phyloP scores from a whole-genome alignment of 140 eudicot species.

The Bidens hawaiensis region DNA sequence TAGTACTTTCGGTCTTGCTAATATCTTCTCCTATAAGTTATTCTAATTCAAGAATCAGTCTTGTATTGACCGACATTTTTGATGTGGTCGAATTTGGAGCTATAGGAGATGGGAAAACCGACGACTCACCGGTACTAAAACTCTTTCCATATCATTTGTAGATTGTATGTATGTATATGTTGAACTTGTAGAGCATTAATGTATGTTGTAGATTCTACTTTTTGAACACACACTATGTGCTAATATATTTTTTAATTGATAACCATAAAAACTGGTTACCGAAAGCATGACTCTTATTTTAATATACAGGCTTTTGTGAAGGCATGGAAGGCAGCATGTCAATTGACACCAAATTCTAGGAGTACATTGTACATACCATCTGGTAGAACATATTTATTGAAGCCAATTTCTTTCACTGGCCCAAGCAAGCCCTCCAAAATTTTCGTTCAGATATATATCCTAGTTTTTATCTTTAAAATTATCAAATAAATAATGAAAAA shows the following conservation, averaged over 20 bases:
- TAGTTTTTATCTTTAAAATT: background rate
- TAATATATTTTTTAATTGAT: too few relatives aligned
- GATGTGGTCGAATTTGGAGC: slow-evolving; percentile 46
- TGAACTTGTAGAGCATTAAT: too few relatives aligned
- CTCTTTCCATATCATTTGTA: background rate
- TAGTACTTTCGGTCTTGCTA: slow-evolving; percentile 24
- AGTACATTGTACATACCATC: slow-evolving; percentile 32
- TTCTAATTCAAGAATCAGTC: slow-evolving; percentile 14
- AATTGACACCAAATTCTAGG: background rate
- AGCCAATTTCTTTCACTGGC: slow-evolving; percentile 34
- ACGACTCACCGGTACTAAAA: slow-evolving; percentile 42
- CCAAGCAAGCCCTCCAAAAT: slow-evolving; percentile 44
- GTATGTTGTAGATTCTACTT: background rate
- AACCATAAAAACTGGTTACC: too few relatives aligned
- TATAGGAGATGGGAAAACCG: slow-evolving; percentile 40
- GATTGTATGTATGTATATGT: background rate
- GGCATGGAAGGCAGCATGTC: slow-evolving; percentile 51
- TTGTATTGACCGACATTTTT: slow-evolving; percentile 26
- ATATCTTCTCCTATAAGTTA: slow-evolving; percentile 18
- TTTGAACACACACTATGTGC: background rate
- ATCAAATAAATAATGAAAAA: too few relatives aligned
- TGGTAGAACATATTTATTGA: slow-evolving; percentile 40
- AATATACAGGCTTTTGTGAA: slow-evolving; percentile 38
- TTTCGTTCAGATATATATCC: slow-evolving; percentile 23
- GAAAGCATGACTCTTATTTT: too few relatives aligned